phyloP scores from a whole-genome alignment of 192 early-diverging fungal genomes.

The Entomortierella parvispora region DNA sequence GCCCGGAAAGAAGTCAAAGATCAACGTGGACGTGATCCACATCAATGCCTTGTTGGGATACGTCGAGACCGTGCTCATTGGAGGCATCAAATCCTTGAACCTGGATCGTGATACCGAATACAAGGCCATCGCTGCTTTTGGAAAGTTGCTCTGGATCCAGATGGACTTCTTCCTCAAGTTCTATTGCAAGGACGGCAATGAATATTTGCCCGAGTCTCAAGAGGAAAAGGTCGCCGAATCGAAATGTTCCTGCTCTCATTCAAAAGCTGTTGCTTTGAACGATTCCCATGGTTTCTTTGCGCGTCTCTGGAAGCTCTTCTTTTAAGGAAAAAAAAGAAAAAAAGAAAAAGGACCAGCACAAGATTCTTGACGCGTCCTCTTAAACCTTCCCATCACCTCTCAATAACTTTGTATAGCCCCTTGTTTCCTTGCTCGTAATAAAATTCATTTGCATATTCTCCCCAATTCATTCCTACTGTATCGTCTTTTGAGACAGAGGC shows the following conservation, averaged over 20 bases:
- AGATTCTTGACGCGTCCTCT: too few species aligned
- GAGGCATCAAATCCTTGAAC: slow-evolving; percentile 59
- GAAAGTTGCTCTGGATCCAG: slow-evolving; percentile 87
- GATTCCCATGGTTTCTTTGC: too few species aligned
- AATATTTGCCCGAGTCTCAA: slow-evolving; percentile 3
- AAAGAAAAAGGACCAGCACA: too few species aligned
- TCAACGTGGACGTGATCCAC: slow-evolving; percentile 88
- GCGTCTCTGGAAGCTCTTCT: too few species aligned
- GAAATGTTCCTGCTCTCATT: slow-evolving; percentile 28
- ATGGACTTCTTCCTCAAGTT: slow-evolving; percentile 84
- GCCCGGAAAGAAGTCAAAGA: slow-evolving; percentile 75
- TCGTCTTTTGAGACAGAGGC: too few species aligned
- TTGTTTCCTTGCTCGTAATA: too few species aligned
- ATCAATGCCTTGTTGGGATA: slow-evolving; percentile 80
- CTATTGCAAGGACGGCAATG: slow-evolving; percentile 70
- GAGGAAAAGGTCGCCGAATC: slow-evolving; percentile 16
- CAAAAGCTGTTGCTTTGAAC: too few species aligned
- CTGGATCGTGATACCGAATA: slow-evolving; percentile 66
- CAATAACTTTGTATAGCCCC: too few species aligned
- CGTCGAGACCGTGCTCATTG: slow-evolving; percentile 65
- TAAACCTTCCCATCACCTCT: too few species aligned
- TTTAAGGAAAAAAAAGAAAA: too few species aligned
- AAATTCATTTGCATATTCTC: too few species aligned
- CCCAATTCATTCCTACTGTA: too few species aligned
- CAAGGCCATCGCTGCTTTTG: slow-evolving; percentile 73